Evolutionary conservation across 1,139 yeast genomes (phyloP), one percentile per base, ranked within the genome.

Genomic region (Kurtzmaniella quercitrusa): DNA sequence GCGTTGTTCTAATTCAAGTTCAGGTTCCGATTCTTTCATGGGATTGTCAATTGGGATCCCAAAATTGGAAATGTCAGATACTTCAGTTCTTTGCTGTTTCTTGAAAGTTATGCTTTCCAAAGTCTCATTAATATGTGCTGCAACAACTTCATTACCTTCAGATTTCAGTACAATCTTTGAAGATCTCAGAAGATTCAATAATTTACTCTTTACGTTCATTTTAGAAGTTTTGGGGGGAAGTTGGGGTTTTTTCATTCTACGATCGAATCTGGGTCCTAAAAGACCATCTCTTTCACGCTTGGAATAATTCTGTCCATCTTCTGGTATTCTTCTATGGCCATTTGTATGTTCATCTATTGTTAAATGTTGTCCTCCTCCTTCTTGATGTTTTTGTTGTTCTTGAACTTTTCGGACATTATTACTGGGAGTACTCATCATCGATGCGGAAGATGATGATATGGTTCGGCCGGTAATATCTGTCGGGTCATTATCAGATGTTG

Each of bases 371-470:
- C 31, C 31, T n/a, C 14, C 31, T 39, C 51, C 56, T 12, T 27
- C n/a, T 39, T 51, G 56, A 43, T 45, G 54, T 37, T 51, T 56
- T 43, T 50, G 58, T 41, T 56, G 60, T 34, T 52, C 56, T 46
- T 57, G 59, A 19, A 51, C 52, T 39, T 60, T 56, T 41, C 66
- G 51, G 37, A 62, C 62, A 41, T 61, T 57, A 43, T 63, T 63
- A 43, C 68, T 63, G 5, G 70, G 70, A 1, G 69, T 62, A 43
- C 68, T 63, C 29, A 65, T 55, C 50, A 64, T 63, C 5, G 69
- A 63, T 3, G 51, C 45, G 1, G 73, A 66, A 2, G 72, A 65
- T 8, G 68, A 63, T 25, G 66, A 61, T 34, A 54, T 46, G 41
- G 58, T 54, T 39, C 56, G 46, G 41, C 50, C 25, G n/a, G 47